Base-by-base conservation (phyloP, 2,329 filamentous ascomycete genomes). In the Stachybotrys elegans region DNA sequence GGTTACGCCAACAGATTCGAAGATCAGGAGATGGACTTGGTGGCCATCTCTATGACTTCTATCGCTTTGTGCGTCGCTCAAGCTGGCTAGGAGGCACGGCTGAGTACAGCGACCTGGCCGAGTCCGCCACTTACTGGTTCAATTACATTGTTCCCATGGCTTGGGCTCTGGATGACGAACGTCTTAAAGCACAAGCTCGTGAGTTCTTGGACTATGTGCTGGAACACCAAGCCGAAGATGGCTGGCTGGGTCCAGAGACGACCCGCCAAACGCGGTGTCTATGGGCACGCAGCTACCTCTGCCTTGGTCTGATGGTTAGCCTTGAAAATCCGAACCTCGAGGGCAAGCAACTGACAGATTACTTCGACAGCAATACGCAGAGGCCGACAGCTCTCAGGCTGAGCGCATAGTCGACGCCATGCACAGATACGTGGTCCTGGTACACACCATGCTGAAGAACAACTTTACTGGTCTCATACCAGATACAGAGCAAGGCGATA, bases 121-220 rank as follows among this genome's bases (percentile, higher is more conserved):
- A 81, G 60, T 75, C 68, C 1, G 65, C 75, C 17, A 75, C 78
- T 0, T 82, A 81, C 57, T 82, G 78, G 75, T 75, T 79, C 57
- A 81, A 81, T 51, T 73, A 71, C 3, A 60, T 81, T 2, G 76
- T 81, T 0, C 76, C 77, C 2, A 59, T 81, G 41, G 76, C 78
- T 1, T 81, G 74, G 50, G 57, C 60, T 0, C 56, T 76, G 2
- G 62, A 74, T 29, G 69, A 79, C 54, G 44, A 47, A 3, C 40
- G 50, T 9, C 50, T 61, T 31, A 75, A 76, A 53, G 53, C 48
- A 0, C 75, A 81, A 47, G 70, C 43, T 4, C 16, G 29, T 12
- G 5, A n/a, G 3, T 45, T 40, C 16, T 22, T 45, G 6, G 37
- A 40, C 19, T 45, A 40, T 27, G 21, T 22, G 7, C 37, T 39